A percentile compares a stretch with the other conserved stretches of the same genome.
These are phyloP conservation scores for Coemansia sp. DNA, from an alignment of 192 early-diverging fungal species.

Conservation along the genomic window DNA sequence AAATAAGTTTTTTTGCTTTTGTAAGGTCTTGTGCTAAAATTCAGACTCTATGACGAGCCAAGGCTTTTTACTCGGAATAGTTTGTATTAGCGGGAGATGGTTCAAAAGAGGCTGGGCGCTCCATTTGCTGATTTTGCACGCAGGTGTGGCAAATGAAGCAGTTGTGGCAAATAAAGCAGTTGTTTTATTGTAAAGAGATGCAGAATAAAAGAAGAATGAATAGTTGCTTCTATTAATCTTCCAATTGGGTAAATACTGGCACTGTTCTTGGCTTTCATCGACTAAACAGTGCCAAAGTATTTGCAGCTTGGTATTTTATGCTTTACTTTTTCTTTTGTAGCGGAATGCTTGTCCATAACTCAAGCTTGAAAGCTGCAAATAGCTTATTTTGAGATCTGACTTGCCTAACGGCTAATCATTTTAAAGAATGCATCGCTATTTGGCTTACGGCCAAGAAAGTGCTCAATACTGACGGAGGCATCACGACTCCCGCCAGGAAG, in stretches of 20 bases:
- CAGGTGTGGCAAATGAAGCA: neutral
- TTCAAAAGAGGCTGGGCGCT: neutral
- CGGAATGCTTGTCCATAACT: neutral
- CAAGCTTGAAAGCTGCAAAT: too few species aligned
- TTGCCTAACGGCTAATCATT: neutral
- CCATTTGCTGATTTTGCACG: too few species aligned
- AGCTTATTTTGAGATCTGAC: neutral
- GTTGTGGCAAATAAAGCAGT: neutral
- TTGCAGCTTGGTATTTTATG: neutral
- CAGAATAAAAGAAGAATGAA: neutral
- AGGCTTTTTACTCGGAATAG: neutral
- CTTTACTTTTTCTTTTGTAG: neutral
- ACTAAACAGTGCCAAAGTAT: neutral
- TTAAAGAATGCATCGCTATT: slow-evolving; percentile 3
- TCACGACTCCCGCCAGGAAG: slow-evolving; percentile 11
- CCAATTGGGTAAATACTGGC: neutral
- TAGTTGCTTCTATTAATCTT: neutral
- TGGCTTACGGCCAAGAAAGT: slow-evolving; percentile 10
- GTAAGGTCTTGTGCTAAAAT: neutral
- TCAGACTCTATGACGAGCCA: neutral
- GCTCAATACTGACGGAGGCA: neutral
- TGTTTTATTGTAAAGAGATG: neutral
- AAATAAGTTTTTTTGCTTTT: neutral
- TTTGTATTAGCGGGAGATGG: neutral
- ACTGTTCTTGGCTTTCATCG: neutral